Evolutionary conservation across 805 yeast genomes (phyloP), one percentile per base, ranked within the genome.

Genomic region (Candida maris): DNA sequence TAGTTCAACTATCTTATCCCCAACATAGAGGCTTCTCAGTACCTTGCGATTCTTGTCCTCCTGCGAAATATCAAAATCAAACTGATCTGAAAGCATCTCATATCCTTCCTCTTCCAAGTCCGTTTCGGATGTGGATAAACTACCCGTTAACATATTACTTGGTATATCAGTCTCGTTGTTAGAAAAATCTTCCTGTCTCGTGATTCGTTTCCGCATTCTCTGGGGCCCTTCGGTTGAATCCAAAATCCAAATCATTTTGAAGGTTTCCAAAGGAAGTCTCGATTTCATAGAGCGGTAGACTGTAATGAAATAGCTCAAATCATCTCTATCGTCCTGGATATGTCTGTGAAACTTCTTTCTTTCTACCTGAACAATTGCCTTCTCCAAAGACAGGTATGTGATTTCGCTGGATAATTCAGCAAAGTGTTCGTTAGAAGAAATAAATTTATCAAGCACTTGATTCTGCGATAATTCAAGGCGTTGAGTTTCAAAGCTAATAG

Each of bases 21-120:
- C 84, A 34, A 76, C 71, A 46, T 64, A 78, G 37, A 87, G 61
- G 48, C 85, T 74, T 39, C 89, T 70, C 15, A 86, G 61, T 1
- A 87, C 81, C 50, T 81, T 82, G 37, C 95, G 62, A 54, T 86
- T 85, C 48, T 77, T 77, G 54, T 85, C 94, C 43, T 79, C 82
- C 35, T 70, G 68, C 3, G 41, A 52, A 4, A 47, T 34, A 24
- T 61, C 68, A 22, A 58, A 51, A n/a, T 58, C 54, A 1, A 55
- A 60, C 25, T 63, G 60, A 13, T 62, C 70, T 10, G 71, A 71
- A 16, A 75, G 49, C 14, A 74, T 30, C 38, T 75, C 81, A 15
- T 35, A 41, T 22, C 39, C 35, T 24, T 42, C 42, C 4, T 36
- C 44, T 16, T 31, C 37, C 14, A 33, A 17, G 8, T 22, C 39